phyloP scores from a whole-genome alignment of 2,329 filamentous ascomycete genomes.

The Arthroderma sp. region DNA sequence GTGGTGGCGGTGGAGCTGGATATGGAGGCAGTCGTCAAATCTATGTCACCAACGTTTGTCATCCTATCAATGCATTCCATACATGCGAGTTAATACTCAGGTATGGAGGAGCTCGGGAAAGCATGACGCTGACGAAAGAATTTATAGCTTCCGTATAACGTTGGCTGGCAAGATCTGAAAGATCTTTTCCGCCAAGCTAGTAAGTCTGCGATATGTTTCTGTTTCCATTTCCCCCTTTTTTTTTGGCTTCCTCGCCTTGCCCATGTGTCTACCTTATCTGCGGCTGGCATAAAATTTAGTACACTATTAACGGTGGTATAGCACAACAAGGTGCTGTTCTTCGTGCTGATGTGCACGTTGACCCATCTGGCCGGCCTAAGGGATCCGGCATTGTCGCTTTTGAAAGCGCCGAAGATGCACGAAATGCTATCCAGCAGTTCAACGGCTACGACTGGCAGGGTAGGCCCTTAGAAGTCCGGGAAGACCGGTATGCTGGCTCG shows the following conservation, averaged over 20 bases:
- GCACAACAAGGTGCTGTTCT: conserved; percentile 60
- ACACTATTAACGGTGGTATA: conserved; percentile 24
- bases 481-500: conserved; percentile 69
- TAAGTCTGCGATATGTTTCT: conserved; percentile 39
- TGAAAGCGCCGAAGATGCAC: conserved; percentile 85
- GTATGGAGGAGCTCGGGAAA: too few species aligned
- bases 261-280: conserved; percentile 3
- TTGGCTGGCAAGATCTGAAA: conserved; percentile 98
- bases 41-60: conserved; percentile 95
- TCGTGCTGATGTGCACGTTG: conserved; percentile 86
- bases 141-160: conserved; percentile 79
- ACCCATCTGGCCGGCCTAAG: conserved; percentile 85
- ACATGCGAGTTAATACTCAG: neutral
- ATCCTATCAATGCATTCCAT: conserved; percentile 18
- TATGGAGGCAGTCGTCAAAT: conserved; percentile 67
- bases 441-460: conserved; percentile 99
- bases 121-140: conserved; percentile 24
- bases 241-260: neutral
- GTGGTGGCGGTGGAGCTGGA: conserved; percentile 37
- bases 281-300: neutral
- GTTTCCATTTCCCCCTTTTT: neutral
- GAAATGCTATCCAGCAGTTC: conserved; percentile 92
- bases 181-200: conserved; percentile 96
- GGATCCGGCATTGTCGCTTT: conserved; percentile 96
- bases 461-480: conserved; percentile 79